Conservation (phyloP, 192 early-diverging fungal species). For the Umbelopsis ramanniana region DNA sequence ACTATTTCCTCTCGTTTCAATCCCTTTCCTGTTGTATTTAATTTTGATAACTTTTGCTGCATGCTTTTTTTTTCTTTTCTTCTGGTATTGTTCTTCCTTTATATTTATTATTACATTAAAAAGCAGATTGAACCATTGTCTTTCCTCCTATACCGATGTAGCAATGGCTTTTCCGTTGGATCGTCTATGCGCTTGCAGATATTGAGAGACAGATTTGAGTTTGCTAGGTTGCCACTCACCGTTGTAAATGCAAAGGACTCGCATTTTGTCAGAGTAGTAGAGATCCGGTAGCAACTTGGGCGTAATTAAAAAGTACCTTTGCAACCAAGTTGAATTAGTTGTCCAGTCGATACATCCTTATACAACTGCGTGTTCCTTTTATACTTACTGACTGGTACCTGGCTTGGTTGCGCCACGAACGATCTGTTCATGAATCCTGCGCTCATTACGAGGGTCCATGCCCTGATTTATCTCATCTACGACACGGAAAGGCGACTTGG, state of each 20-base stretch:
- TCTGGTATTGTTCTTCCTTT: neutral
- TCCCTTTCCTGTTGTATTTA: slow-evolving; percentile 14
- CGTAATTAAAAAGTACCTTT: slow-evolving; percentile 94
- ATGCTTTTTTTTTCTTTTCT: neutral
- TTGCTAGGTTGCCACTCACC: slow-evolving; percentile 84
- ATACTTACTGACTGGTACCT: slow-evolving; percentile 70
- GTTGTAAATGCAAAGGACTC: slow-evolving; percentile 92
- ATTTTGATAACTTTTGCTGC: slow-evolving; percentile 9
- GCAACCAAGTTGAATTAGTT: too few relatives aligned
- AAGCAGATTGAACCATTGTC: neutral
- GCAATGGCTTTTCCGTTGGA: neutral
- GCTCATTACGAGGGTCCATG: slow-evolving; percentile 97
- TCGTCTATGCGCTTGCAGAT: slow-evolving; percentile 14
- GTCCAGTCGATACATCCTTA: too few relatives aligned
- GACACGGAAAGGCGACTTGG: slow-evolving; percentile 92
- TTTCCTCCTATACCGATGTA: neutral
- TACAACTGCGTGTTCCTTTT: neutral
- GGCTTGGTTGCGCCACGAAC: slow-evolving; percentile 78
- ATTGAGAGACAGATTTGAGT: slow-evolving; percentile 36
- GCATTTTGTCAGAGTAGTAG: slow-evolving; percentile 90
- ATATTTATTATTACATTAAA: slow-evolving; percentile 14
- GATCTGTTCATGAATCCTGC: slow-evolving; percentile 91
- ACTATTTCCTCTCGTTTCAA: neutral
- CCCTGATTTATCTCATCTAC: slow-evolving; percentile 99
- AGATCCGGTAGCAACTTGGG: slow-evolving; percentile 97